A percentile compares a stretch with the other conserved stretches of the same genome.
Conservation (phyloP, 2,329 filamentous ascomycete genomes). For the Aspergillus glaucus region DNA sequence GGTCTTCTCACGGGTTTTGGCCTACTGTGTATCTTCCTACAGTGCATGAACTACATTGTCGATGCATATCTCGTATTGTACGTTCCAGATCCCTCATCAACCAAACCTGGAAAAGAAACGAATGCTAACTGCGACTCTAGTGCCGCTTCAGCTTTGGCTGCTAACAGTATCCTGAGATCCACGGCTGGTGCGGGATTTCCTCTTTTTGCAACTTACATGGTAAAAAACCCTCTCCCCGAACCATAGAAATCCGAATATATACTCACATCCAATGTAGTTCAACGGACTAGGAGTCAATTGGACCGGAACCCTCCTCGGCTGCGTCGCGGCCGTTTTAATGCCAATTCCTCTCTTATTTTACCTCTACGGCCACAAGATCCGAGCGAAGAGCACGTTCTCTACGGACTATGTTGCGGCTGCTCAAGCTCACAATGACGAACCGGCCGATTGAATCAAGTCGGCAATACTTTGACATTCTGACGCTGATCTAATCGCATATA, state of each 20-base stretch:
- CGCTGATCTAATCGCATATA: too few relatives aligned
- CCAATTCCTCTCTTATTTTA: constrained; percentile 31
- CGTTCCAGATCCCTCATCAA: constrained; percentile 1
- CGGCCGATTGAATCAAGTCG: background rate
- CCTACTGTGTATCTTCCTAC: constrained; percentile 51
- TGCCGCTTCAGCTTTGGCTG: constrained; percentile 43
- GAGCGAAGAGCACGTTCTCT: constrained; percentile 31
- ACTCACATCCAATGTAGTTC: constrained; percentile 29
- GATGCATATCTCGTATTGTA: constrained; percentile 52
- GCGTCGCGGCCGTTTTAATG: constrained; percentile 22
- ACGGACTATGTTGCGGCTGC: constrained; percentile 17
- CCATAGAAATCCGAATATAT: background rate
- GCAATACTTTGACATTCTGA: background rate
- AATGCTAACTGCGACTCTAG: constrained; percentile 15
- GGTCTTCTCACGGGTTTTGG: constrained; percentile 52
- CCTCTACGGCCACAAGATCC: constrained; percentile 27
- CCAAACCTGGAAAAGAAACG: background rate
- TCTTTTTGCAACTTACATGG: constrained; percentile 30
- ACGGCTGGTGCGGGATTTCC: constrained; percentile 30
- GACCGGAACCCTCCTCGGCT: constrained; percentile 26
- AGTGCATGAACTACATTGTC: constrained; percentile 53
- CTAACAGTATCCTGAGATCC: constrained; percentile 44
- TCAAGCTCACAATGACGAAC: constrained; percentile 9
- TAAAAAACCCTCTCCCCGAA: constrained; percentile 3
- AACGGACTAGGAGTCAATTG: constrained; percentile 29